A percentile compares a stretch with the other conserved stretches of the same genome.
phyloP scores from a whole-genome alignment of 2,329 filamentous ascomycete species.

The Beauveria medogensis region DNA sequence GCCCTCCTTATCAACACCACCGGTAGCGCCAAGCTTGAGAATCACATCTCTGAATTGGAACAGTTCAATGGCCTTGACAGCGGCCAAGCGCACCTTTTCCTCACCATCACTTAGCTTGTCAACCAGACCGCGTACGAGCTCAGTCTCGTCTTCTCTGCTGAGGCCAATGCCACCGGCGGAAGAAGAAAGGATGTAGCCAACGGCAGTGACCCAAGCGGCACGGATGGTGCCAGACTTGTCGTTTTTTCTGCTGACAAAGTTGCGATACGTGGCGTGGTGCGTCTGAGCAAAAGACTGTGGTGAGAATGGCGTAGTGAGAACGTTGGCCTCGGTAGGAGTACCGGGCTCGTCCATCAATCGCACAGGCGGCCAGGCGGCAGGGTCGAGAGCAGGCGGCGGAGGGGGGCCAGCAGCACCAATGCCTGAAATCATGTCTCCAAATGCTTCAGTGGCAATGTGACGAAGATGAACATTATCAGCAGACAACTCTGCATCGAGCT shows the following conservation, averaged over 20 bases:
- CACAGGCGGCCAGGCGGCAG: slow-evolving; percentile 74
- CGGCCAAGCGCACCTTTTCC: slow-evolving; percentile 82
- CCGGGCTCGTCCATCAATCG: slow-evolving; percentile 49
- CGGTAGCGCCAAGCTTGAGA: slow-evolving; percentile 68
- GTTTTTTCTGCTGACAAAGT: slow-evolving; percentile 75
- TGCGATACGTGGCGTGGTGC: slow-evolving; percentile 70
- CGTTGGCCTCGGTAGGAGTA: slow-evolving; percentile 43
- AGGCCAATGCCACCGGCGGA: slow-evolving; percentile 85
- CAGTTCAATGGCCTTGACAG: slow-evolving; percentile 73
- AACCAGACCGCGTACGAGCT: slow-evolving; percentile 64
- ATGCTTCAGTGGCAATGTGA: slow-evolving; percentile 81
- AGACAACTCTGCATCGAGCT: slow-evolving; percentile 83
- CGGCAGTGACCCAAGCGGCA: slow-evolving; percentile 75
- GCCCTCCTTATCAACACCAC: slow-evolving; percentile 64
- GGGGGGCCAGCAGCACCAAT: slow-evolving; percentile 88
- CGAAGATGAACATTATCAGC: slow-evolving; percentile 85
- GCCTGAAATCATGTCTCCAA: slow-evolving; percentile 90
- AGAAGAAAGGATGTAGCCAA: slow-evolving; percentile 81
- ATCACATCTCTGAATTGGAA: slow-evolving; percentile 78
- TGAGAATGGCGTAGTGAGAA: slow-evolving; percentile 74
- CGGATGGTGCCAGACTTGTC: slow-evolving; percentile 81
- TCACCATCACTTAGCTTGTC: slow-evolving; percentile 82
- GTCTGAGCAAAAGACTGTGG: slow-evolving; percentile 84
- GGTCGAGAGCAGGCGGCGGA: slow-evolving; percentile 62
- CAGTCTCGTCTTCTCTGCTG: slow-evolving; percentile 70